Base-by-base conservation (phyloP, 2,329 filamentous ascomycete species). In the Chaetomiaceae sp. region DNA sequence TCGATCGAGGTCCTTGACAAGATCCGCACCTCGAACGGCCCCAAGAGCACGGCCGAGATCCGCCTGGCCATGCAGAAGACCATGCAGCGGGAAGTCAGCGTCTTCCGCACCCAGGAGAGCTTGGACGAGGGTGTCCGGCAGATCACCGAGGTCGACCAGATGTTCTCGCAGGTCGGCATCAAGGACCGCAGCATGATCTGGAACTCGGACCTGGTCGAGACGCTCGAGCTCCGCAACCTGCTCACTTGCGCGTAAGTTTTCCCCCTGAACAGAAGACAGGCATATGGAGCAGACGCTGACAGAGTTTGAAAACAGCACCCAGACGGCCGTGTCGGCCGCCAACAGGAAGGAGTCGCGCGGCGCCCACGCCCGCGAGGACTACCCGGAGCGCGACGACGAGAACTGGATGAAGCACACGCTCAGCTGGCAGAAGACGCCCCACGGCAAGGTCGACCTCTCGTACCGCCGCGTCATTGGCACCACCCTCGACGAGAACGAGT, bases 321-420 rank as follows among this genome's bases (percentile, higher is more conserved):
- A 99, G 86, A 97, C 94, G 47, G 94, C 94, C 59, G 82, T 85
- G 64, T 83, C 91, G 29, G 94, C 94, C 59, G 89, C 91, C 55
- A 92, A 92, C 76, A 86, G 94, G 69, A 96, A 96, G 81, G 94
- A 99, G 76, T 96, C 91, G 53, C 89, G 94, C 76, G 94, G 94
- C 70, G 94, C 94, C 22, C 94, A 99, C 74, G 94, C 94, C 62
- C 88, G 94, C 63, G 94, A 99, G 79, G 94, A 99, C 71, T 97
- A 73, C 81, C 92, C 92, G 54, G 91, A 97, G 17, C 87, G 94
- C 78, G 89, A 97, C 69, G 94, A 99, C 70, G 80, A 85, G 73
- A 87, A 95, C 73, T 97, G 92, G 92, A 96, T 96, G 92, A 97
- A 97, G 86, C 94, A 99, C 82, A 95, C 90, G 42, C 82, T 99